Evolutionary conservation across 2,329 filamentous ascomycete genomes (phyloP).

Genomic region (Ascochyta rabiei): DNA sequence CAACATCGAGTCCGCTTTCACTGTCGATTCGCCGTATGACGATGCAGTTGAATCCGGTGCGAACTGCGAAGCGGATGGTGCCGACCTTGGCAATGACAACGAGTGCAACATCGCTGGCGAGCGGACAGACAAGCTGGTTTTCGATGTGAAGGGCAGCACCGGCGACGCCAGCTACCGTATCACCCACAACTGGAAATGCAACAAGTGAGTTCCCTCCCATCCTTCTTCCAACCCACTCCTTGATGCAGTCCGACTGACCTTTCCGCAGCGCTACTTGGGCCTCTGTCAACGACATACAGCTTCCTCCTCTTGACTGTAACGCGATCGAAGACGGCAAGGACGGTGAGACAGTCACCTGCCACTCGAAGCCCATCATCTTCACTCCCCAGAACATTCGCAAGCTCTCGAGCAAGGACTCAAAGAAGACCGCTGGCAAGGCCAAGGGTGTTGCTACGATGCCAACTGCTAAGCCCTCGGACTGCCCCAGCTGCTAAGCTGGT

Average conservation of each 20-base stretch:
- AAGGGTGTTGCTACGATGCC: not conserved
- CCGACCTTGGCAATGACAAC: slow-evolving; percentile 26
- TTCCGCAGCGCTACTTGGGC: slow-evolving; percentile 25
- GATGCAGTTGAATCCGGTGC: slow-evolving; percentile 27
- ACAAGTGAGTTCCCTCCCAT: slow-evolving; percentile 27
- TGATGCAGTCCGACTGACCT: not conserved
- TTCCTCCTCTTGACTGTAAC: slow-evolving; percentile 20
- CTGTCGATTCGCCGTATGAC: slow-evolving; percentile 15
- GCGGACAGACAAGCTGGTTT: slow-evolving; percentile 23
- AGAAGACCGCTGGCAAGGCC: not conserved
- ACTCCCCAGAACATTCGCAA: slow-evolving; percentile 28
- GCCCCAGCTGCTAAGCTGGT: not conserved
- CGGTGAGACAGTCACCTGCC: slow-evolving; percentile 15
- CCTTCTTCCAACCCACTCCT: not conserved
- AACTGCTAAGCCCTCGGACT: not conserved
- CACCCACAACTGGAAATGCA: slow-evolving; percentile 37
- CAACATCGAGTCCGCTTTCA: slow-evolving; percentile 31
- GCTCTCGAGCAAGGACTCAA: slow-evolving; percentile 11
- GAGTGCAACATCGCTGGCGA: slow-evolving; percentile 27
- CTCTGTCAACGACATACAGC: slow-evolving; percentile 23
- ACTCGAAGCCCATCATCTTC: slow-evolving; percentile 14
- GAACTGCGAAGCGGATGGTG: slow-evolving; percentile 25
- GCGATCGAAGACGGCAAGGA: slow-evolving; percentile 1
- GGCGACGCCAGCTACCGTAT: slow-evolving; percentile 32
- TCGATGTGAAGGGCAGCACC: slow-evolving; percentile 28